phyloP scores from a whole-genome alignment of 768 basidiomycete genomes.

The Cubamyces lactineus region DNA sequence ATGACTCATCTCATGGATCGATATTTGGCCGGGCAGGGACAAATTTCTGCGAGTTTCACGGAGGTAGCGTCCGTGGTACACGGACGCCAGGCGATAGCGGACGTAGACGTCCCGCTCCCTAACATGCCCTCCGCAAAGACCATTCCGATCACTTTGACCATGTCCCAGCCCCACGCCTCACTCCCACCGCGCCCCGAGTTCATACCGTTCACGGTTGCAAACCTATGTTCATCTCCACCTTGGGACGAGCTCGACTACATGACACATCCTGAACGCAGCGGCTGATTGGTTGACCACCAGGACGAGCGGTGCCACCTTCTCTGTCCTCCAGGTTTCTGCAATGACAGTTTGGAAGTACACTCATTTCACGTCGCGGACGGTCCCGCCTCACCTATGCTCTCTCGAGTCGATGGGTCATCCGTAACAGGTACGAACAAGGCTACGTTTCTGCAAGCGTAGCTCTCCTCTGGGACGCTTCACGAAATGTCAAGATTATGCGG shows the following conservation, averaged over 20 bases:
- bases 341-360: background rate
- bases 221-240: background rate
- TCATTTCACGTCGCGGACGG: background rate
- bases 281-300: background rate
- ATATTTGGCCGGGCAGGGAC: no score
- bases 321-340: constrained; percentile 11
- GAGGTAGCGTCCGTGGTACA: no score
- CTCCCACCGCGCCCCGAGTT: constrained; percentile 8
- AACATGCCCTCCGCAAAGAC: no score
- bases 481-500: constrained; percentile 8
- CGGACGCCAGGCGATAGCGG: no score
- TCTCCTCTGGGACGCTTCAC: constrained; percentile 4
- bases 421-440: constrained; percentile 2
- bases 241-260: constrained; percentile 7
- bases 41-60: no score
- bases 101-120: no score
- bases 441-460: constrained; percentile 10
- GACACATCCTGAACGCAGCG: background rate
- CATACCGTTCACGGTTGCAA: constrained; percentile 3
- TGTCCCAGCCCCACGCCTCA: background rate
- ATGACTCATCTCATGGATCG: no score
- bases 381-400: background rate
- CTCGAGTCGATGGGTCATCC: constrained; percentile 1
- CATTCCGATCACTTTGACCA: background rate
- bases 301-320: constrained; percentile 4